phyloP scores from a whole-genome alignment of 805 yeast genomes.

The Isabelozyma gotoi region DNA sequence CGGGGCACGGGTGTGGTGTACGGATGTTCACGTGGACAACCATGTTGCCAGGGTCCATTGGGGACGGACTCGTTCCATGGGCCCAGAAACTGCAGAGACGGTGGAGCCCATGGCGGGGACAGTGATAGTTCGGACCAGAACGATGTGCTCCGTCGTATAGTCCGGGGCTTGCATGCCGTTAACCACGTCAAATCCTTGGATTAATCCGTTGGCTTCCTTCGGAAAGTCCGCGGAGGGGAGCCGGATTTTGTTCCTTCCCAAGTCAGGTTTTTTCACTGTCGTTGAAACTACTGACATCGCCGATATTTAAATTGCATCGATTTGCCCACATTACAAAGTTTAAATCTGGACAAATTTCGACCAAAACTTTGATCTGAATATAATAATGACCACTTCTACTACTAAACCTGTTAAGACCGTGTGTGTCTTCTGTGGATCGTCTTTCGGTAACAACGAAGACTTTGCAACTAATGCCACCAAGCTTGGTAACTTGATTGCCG shows the following conservation, averaged over 20 bases:
- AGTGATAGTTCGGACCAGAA: too few relatives aligned
- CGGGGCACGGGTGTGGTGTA: too few relatives aligned
- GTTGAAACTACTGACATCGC: background rate
- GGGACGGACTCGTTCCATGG: too few relatives aligned
- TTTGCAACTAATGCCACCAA: constrained; percentile 55
- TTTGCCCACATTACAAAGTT: background rate
- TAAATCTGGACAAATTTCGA: background rate
- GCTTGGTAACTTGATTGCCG: constrained; percentile 60
- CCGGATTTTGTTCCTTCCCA: background rate
- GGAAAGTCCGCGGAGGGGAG: background rate
- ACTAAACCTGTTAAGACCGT: constrained; percentile 42
- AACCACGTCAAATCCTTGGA: background rate
- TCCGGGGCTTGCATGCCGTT: too few relatives aligned
- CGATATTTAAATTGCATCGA: background rate
- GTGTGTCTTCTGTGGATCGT: constrained; percentile 87
- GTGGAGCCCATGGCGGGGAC: too few relatives aligned
- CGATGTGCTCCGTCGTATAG: too few relatives aligned
- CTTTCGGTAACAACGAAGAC: constrained; percentile 57
- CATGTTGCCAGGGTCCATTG: too few relatives aligned
- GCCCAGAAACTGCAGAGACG: too few relatives aligned
- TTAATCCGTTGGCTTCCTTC: background rate
- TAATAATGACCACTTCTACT: constrained; percentile 20
- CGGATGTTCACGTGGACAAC: too few relatives aligned
- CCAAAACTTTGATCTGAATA: background rate
- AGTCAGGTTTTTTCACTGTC: background rate